Evolutionary conservation across 73 alveolate genomes (phyloP).

Genomic region (Diophrys sp.): DNA sequence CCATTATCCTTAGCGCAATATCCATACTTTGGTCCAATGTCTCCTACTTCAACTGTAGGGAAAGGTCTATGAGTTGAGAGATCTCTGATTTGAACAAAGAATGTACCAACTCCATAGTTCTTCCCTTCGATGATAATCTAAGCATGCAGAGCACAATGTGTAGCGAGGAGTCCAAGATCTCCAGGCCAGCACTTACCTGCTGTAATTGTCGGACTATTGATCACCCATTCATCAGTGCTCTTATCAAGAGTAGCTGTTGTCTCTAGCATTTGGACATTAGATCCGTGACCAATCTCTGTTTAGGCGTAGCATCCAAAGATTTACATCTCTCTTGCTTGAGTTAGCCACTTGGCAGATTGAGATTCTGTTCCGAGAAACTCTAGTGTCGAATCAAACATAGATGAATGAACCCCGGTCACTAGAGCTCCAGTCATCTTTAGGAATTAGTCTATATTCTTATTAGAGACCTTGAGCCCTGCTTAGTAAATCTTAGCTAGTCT

Average conservation of each 20-base stretch:
- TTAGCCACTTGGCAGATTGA: slow-evolving; percentile 25
- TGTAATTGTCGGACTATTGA: slow-evolving; percentile 45
- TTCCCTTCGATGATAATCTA: slow-evolving; percentile 52
- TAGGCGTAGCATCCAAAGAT: slow-evolving; percentile 69
- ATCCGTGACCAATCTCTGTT: slow-evolving; percentile 88
- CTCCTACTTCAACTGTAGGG: slow-evolving; percentile 85
- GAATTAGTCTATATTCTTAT: background rate
- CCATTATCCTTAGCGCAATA: slow-evolving; percentile 81
- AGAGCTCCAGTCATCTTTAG: background rate
- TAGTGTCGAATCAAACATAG: slow-evolving; percentile 29
- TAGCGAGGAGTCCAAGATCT: slow-evolving; percentile 49
- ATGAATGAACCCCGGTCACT: background rate
- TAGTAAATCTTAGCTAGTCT: background rate
- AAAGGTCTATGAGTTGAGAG: slow-evolving; percentile 64
- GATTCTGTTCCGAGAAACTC: slow-evolving; percentile 39
- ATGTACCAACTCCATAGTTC: slow-evolving; percentile 74
- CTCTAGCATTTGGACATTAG: slow-evolving; percentile 49
- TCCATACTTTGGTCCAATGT: slow-evolving; percentile 91
- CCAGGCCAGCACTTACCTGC: slow-evolving; percentile 67
- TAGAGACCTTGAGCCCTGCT: background rate
- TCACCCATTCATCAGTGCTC: slow-evolving; percentile 12
- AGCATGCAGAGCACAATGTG: slow-evolving; percentile 62
- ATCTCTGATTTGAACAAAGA: slow-evolving; percentile 78
- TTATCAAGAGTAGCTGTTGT: slow-evolving; percentile 25
- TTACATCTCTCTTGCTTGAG: slow-evolving; percentile 11